These are phyloP conservation scores for Casuarina glauca DNA, from an alignment of 306 rosid species.

Conservation along the genomic window DNA sequence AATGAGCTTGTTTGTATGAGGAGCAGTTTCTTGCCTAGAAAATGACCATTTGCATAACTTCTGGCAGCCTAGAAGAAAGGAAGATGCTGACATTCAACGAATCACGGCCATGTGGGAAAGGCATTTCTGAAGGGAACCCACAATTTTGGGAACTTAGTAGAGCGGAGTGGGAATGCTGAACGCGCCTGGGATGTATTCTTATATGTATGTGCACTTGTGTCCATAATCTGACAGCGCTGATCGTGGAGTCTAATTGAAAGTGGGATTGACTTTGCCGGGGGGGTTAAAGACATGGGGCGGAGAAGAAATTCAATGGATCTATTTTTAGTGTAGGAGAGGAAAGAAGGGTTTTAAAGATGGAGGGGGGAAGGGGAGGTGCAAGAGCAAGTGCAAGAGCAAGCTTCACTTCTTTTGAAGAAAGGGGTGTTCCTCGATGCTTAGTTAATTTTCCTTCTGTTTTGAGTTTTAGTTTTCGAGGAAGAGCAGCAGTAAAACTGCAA, in stretches of 20 bases:
- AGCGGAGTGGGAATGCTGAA: constrained; percentile 27
- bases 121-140: constrained; percentile 40
- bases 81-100: constrained; percentile 22
- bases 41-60: constrained; percentile 23
- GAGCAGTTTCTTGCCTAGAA: constrained; percentile 31
- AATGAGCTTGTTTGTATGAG: constrained; percentile 35
- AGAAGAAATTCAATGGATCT: not conserved
- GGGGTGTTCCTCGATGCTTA: constrained; percentile 30
- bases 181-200: constrained; percentile 44
- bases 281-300: constrained; percentile 22
- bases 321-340: not conserved
- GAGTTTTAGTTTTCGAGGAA: constrained; percentile 31
- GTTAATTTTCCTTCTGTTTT: constrained; percentile 7
- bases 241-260: constrained; percentile 45
- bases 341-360: not conserved
- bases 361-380: not conserved
- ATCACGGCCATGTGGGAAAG: constrained; percentile 10
- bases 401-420: constrained; percentile 41
- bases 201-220: constrained; percentile 52
- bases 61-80: constrained; percentile 36
- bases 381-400: constrained; percentile 41
- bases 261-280: constrained; percentile 58
- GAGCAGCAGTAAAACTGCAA: constrained; percentile 34
- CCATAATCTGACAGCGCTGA: constrained; percentile 66
- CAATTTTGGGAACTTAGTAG: constrained; percentile 54